Base-by-base conservation (phyloP, 2,329 filamentous ascomycete genomes). In the Colletotrichum somersetense region DNA sequence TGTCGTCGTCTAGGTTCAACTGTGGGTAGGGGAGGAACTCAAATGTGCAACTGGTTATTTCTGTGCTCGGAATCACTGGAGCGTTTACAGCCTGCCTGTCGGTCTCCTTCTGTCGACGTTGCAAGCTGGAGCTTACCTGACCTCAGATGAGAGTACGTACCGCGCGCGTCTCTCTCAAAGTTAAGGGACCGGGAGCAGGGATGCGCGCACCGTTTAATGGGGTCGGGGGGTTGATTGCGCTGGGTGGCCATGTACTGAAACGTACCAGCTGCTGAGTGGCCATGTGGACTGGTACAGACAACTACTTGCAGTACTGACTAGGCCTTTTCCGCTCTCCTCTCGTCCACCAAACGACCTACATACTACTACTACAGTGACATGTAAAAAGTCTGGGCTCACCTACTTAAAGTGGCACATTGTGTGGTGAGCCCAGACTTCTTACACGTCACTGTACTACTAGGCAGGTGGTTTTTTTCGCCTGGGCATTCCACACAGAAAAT, bases 101-200 rank as follows among this genome's bases (percentile, higher is more conserved):
- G 65, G 68, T 48, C 30, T 62, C 50, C 38, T 63, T 52, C 57
- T 23, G 69, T 72, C 48, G 66, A 69, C 69, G 69, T 72, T 72
- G 69, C 69, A 61, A 72, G 69, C 69, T 70, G 48, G 57, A 62
- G 63, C 63, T 66, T 38, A 56, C 50, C 61, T 70, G 50, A 65
- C 46, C 57, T 67, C 33, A 68, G 40, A 61, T 26, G 58, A 33
- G 63, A 16, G 50, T 71, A 71, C 67, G 67, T 71, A 67, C 42
- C 69, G 18, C 26, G 26, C 26, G 26, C 38, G 38, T 40, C 56
- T 42, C 35, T 48, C 33, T 30, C 20, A 10, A 42, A 62, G 56
- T 55, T 61, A 65, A 46, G 70, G 66, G 70, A 65, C 66, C 69
- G 53, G 65, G 53, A 71, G 64, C 59, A 56, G 59, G 69, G 62